Base-by-base conservation (phyloP, 148 eudicot genomes). In the Gaultheria prostrata region DNA sequence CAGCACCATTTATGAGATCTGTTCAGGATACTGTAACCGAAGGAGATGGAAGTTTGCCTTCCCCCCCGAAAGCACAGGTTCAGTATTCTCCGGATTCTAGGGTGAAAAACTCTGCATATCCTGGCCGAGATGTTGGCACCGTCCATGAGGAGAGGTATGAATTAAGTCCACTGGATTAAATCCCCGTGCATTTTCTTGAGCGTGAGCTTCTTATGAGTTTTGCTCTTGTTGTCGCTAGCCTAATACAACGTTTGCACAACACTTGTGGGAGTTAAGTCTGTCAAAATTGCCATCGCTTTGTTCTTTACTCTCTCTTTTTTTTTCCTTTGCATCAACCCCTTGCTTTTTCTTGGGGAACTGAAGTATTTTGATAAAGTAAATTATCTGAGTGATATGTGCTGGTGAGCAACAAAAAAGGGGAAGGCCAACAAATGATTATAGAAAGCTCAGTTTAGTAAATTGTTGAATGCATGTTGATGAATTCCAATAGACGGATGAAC, bases 81-180 rank as follows among this genome's bases (percentile, higher is more conserved):
- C 71, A 83, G 46, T 13, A 63, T 63, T 59, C 45, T 76, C 39
- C 83, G 9, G 80, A 81, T 84, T 76, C 86, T 67, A 78, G 84
- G 80, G 85, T 35, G 49, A 50, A 69, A 80, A 80, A 56, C 79
- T 80, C 84, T 61, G 49, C 76, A 48, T 71, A 82, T 79, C 75
- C 85, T 81, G 82, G 73, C 69, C 46, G 84, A 74, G 84, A 83
- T 79, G 67, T 74, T 61, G 78, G 61, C 54, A 56, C 28, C 35
- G 73, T 57, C 50, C 46, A 67, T 46, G 89, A 86, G 57, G 88
- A 85, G 77, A 90, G 92, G 92, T 90, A 69, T 61, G 70, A 15
- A 57, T 74, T 14, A 43, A 15, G 49, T 35, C 71, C 33, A 9
- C 24, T 75, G 24, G 17, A 75, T 54, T 13, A 20, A 69, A 48